Conservation (phyloP, 2,329 filamentous ascomycete genomes). For the Canariomyces notabilis region DNA sequence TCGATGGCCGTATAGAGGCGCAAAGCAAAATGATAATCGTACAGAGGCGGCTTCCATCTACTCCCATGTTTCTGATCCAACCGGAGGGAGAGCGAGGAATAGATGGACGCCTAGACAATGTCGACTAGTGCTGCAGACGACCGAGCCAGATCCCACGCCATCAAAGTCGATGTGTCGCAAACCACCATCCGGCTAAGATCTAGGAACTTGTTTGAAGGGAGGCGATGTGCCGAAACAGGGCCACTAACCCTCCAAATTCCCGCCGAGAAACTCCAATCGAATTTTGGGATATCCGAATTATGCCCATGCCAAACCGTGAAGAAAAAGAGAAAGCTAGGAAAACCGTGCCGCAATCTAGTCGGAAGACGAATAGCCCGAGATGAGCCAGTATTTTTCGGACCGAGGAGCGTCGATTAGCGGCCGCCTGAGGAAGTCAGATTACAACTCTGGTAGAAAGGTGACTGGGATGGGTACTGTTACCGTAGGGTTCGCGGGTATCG, state of each 20-base stretch:
- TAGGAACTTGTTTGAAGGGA: conserved; percentile 20
- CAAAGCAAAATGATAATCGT: conserved; percentile 24
- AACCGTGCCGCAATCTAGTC: conserved; percentile 19
- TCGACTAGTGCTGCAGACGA: conserved; percentile 27
- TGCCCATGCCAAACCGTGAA: conserved; percentile 24
- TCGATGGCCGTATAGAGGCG: conserved; percentile 11
- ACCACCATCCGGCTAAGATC: conserved; percentile 25
- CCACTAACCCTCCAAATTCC: conserved; percentile 25
- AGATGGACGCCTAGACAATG: conserved; percentile 23
- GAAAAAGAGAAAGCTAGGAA: conserved; percentile 22
- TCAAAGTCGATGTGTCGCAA: conserved; percentile 25
- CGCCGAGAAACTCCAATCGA: conserved; percentile 29
- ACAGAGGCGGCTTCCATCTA: conserved; percentile 27
- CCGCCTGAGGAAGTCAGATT: conserved; percentile 17
- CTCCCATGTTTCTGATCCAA: conserved; percentile 24
- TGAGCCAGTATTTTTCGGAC: conserved; percentile 2
- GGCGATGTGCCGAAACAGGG: conserved; percentile 25
- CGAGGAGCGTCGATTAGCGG: conserved; percentile 15
- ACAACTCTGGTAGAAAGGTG: background rate
- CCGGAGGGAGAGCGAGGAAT: conserved; percentile 17
- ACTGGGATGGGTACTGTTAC: conserved; percentile 19
- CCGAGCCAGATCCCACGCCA: conserved; percentile 23
- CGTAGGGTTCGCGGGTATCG: conserved; percentile 29
- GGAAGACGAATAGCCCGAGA: conserved; percentile 9
- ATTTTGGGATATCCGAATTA: conserved; percentile 30